These are phyloP conservation scores for Clonostachys chloroleuca DNA, from an alignment of 2,329 filamentous ascomycete genomes.

Conservation along the genomic window DNA sequence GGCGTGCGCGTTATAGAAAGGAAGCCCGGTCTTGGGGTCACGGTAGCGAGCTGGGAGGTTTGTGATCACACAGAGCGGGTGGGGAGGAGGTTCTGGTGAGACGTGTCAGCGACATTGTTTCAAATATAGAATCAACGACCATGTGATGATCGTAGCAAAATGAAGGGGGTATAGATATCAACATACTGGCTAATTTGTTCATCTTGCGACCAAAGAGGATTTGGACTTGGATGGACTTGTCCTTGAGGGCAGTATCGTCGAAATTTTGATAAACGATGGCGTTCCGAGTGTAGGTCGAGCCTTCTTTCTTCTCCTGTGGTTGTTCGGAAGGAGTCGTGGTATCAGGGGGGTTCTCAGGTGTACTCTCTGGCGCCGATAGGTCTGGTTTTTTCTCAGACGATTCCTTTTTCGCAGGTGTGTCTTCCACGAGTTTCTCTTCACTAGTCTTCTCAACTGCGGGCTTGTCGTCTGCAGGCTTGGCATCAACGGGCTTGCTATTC, in stretches of 20 bases:
- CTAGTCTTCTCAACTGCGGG: too few relatives aligned
- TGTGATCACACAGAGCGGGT: constrained; percentile 74
- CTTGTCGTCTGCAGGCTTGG: too few relatives aligned
- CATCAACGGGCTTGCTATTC: too few relatives aligned
- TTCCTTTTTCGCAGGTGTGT: too few relatives aligned
- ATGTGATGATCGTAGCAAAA: constrained; percentile 1
- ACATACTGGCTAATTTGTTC: constrained; percentile 50
- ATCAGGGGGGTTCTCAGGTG: constrained; percentile 2
- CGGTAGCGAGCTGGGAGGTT: constrained; percentile 76
- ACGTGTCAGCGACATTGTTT: constrained; percentile 3
- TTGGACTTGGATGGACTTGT: constrained; percentile 52
- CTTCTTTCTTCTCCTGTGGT: constrained; percentile 12
- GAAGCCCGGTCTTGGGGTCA: constrained; percentile 79
- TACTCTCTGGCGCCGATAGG: too few relatives aligned
- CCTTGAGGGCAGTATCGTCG: constrained; percentile 49
- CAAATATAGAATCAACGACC: background rate
- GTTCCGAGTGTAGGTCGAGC: constrained; percentile 43
- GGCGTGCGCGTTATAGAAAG: constrained; percentile 74
- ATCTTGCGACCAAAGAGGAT: constrained; percentile 57
- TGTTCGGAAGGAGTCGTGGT: constrained; percentile 5
- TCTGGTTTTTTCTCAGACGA: too few relatives aligned
- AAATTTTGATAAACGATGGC: constrained; percentile 59
- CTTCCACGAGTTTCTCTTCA: too few relatives aligned
- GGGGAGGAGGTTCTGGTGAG: constrained; percentile 40
- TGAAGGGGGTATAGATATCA: background rate